Evolutionary conservation across 2,329 filamentous ascomycete species (phyloP).

Genomic region (Aspergillus sp.): DNA sequence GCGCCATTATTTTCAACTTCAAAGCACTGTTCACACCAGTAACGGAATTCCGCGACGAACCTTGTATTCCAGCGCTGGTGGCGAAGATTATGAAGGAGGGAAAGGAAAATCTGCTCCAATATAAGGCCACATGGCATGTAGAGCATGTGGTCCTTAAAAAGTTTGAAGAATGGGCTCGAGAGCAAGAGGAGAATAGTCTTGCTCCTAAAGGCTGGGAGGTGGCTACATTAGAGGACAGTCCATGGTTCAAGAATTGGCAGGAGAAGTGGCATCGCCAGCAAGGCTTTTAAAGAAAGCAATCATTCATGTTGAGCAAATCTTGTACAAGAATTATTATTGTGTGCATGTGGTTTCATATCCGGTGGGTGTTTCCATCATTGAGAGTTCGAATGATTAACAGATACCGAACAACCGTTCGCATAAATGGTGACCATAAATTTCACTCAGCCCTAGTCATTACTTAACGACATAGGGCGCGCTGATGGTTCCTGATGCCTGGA

Average conservation of each 20-base stretch:
- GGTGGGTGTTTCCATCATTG: neutral
- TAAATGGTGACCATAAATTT: neutral
- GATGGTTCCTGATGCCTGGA: neutral
- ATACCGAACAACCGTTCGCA: neutral
- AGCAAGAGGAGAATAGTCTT: conserved; percentile 65
- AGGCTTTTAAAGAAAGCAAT: conserved; percentile 50
- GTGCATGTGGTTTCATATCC: conserved; percentile 1
- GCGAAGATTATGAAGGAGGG: conserved; percentile 69
- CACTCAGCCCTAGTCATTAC: neutral
- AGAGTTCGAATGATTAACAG: neutral
- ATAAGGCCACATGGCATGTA: conserved; percentile 79
- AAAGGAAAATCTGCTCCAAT: conserved; percentile 70
- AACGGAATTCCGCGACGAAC: conserved; percentile 67
- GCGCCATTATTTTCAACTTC: conserved; percentile 80
- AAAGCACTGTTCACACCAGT: conserved; percentile 81
- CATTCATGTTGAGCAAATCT: neutral
- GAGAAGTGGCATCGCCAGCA: conserved; percentile 69
- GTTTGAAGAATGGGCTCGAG: conserved; percentile 61
- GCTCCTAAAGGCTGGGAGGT: conserved; percentile 64
- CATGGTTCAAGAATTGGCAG: conserved; percentile 75
- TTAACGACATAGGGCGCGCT: no score
- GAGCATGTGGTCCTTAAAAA: conserved; percentile 69
- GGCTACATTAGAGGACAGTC: conserved; percentile 69
- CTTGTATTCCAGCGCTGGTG: conserved; percentile 68
- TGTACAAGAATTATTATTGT: neutral